Percentiles rank a stretch among this genome's conserved stretches.
Evolutionary conservation across 768 basidiomycete species (phyloP).

Genomic region (Agaricus blazei): DNA sequence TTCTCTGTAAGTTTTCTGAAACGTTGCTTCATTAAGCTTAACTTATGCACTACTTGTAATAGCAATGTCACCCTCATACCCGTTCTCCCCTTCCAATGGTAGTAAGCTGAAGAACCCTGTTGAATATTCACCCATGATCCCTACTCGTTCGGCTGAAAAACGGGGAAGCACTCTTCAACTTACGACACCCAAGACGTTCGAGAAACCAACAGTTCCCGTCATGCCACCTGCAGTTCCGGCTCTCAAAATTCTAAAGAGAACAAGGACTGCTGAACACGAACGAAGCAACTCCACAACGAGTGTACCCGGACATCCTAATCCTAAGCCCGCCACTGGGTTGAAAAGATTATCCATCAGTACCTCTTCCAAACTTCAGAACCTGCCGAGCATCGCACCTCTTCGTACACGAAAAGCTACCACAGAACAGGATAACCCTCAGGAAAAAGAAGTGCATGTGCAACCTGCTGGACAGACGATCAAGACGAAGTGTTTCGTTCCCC

Average conservation of each 20-base stretch:
- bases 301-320: neutral
- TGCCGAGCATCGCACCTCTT: neutral
- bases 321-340: neutral
- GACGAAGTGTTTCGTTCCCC: neutral
- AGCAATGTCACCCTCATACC: neutral
- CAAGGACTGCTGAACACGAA: slow-evolving; percentile 3
- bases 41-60: neutral
- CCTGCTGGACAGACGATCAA: neutral
- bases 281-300: slow-evolving; percentile 2
- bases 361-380: neutral
- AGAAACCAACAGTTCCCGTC: neutral
- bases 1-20: neutral
- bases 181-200: slow-evolving; percentile 2
- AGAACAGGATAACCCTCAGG: neutral
- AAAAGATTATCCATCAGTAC: neutral
- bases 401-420: neutral
- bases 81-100: neutral
- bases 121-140: neutral
- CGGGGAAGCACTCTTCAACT: slow-evolving; percentile 1
- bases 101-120: neutral
- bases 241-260: slow-evolving; percentile 44
- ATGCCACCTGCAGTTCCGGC: slow-evolving; percentile 37
- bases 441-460: neutral
- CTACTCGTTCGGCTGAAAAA: neutral
- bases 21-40: neutral